Percentiles rank a stretch among this genome's conserved stretches.
Conservation (phyloP, 1,139 yeast genomes). For the Sugiyamaella grinbergsii region DNA sequence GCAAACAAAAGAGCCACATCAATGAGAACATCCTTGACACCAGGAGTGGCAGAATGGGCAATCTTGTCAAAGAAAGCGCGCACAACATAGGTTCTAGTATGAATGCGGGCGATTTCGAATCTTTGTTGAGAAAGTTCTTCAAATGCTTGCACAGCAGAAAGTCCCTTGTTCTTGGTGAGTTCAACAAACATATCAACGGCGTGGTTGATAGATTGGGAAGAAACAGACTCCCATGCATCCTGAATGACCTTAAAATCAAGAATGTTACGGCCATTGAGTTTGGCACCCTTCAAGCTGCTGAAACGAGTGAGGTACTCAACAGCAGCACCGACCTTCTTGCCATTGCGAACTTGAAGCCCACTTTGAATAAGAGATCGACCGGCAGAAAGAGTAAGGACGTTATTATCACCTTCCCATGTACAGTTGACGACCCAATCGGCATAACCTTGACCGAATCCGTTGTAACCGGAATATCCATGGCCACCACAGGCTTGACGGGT, state of each 20-base stretch:
- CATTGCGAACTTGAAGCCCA: slow-evolving; percentile 39
- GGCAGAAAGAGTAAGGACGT: slow-evolving; percentile 76
- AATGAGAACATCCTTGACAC: slow-evolving; percentile 46
- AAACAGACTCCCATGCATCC: slow-evolving; percentile 48
- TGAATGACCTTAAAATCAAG: slow-evolving; percentile 40
- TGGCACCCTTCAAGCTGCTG: slow-evolving; percentile 30
- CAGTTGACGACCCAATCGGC: slow-evolving; percentile 95
- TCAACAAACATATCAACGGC: slow-evolving; percentile 40
- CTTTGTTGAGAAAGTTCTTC: slow-evolving; percentile 49
- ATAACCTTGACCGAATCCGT: slow-evolving; percentile 86
- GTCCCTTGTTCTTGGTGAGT: slow-evolving; percentile 36
- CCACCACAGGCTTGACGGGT: slow-evolving; percentile 97
- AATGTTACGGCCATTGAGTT: slow-evolving; percentile 26
- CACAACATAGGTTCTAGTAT: slow-evolving; percentile 46
- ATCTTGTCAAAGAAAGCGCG: slow-evolving; percentile 44
- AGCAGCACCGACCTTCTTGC: slow-evolving; percentile 39
- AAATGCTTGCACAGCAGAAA: slow-evolving; percentile 43
- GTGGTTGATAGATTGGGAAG: slow-evolving; percentile 42
- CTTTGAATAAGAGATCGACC: slow-evolving; percentile 54
- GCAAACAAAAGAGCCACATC: slow-evolving; percentile 64
- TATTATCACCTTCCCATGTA: slow-evolving; percentile 98
- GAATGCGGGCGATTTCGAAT: slow-evolving; percentile 49
- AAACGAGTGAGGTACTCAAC: slow-evolving; percentile 38
- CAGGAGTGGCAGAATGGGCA: slow-evolving; percentile 31
- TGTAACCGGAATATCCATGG: slow-evolving; percentile 88